These are phyloP conservation scores for Coemansia sp. DNA, from an alignment of 192 early-diverging fungal species.

Conservation along the genomic window DNA sequence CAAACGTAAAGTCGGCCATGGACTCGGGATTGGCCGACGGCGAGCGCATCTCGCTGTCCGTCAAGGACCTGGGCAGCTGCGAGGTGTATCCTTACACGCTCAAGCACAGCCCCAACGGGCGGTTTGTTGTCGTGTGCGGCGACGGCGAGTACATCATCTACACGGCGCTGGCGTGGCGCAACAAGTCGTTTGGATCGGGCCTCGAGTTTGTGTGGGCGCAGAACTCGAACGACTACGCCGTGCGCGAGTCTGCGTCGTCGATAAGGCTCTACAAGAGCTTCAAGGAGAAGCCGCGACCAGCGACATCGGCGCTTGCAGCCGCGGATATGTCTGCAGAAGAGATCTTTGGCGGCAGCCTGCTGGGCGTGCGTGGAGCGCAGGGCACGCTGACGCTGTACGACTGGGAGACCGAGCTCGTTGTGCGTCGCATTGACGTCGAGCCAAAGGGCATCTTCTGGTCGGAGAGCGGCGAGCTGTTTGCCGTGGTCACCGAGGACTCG, in stretches of 20 bases:
- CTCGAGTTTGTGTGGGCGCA: constrained; percentile 97
- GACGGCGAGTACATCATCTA: constrained; percentile 99
- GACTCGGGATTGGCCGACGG: constrained; percentile 91
- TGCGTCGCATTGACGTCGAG: constrained; percentile 92
- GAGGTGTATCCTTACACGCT: constrained; percentile 96
- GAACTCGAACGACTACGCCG: constrained; percentile 95
- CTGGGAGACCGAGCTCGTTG: constrained; percentile 90
- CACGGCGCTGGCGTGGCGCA: constrained; percentile 98
- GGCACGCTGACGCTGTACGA: constrained; percentile 90
- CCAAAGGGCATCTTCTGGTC: constrained; percentile 92
- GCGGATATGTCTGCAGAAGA: constrained; percentile 86
- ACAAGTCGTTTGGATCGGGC: constrained; percentile 96
- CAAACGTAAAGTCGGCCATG: constrained; percentile 82
- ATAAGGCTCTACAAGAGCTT: constrained; percentile 93
- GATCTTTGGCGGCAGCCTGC: constrained; percentile 89
- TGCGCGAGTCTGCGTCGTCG: constrained; percentile 87
- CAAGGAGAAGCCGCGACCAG: constrained; percentile 75
- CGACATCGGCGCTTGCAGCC: constrained; percentile 57
- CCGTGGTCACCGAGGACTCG: constrained; percentile 88
- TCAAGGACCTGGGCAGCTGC: constrained; percentile 96
- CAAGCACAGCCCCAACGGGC: constrained; percentile 95
- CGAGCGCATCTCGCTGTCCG: constrained; percentile 75
- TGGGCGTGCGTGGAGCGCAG: constrained; percentile 75
- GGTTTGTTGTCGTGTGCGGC: constrained; percentile 98
- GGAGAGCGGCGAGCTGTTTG: constrained; percentile 86